Evolutionary conservation across 306 rosid species (phyloP), one percentile per base, ranked within the genome.

Genomic region (Cicer pinnatifidum): DNA sequence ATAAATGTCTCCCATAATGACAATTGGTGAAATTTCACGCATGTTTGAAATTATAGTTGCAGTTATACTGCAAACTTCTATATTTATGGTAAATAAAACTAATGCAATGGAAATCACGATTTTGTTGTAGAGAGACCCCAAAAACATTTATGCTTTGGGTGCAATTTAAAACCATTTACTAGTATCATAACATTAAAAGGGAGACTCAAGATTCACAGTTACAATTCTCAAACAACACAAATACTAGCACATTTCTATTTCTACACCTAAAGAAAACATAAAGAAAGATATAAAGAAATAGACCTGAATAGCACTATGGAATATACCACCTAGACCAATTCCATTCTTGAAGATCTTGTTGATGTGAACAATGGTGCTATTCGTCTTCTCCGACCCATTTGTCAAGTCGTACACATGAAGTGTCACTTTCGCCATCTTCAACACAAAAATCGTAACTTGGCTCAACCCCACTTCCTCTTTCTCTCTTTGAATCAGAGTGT

Each of bases 241-340:
- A 35, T 8, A 48, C 35, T 6, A 9, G 1, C 28, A 17, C 20
- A 46, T 46, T 44, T 3, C 11, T 16, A 53, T 53, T 53, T 53
- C 53, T 20, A 20, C 6, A 11, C 41, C 19, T 52, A 60, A 10
- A 74, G 1, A 13, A 0, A 65, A 60, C 1, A 70, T 0, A 5
- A 28, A 23, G 13, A 7, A 16, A 47, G 1, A 17, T 17, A 17
- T 17, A 17, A 17, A 17, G 13, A 11, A 7, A 4, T 60, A n/a
- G 20, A 92, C 96, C 96, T 92, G 96, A 48, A 89, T 82, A 39
- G 97, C 93, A 76, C 93, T 85, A 75, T 92, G 96, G 83, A 92
- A 92, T 64, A 92, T 86, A 9, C 97, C 97, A 52, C 97, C 96
- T 1, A 92, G 75, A 54, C 96, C 97, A 72, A 92, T 88, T 10